phyloP scores from a whole-genome alignment of 2,329 filamentous ascomycete species.

The Dactylellina leptospora region DNA sequence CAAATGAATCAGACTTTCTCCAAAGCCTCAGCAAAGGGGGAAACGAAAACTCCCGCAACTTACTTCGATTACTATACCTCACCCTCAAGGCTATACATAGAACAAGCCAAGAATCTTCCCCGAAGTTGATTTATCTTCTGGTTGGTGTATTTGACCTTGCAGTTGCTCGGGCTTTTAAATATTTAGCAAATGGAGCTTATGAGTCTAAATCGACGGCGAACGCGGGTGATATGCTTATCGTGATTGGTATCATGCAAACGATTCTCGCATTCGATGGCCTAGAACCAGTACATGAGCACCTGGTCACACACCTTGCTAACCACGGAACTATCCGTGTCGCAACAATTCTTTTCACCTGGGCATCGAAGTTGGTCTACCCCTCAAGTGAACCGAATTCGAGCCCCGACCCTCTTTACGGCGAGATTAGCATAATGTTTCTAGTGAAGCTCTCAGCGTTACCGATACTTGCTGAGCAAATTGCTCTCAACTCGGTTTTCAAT shows the following conservation, averaged over 20 bases:
- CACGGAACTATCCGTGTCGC: slow-evolving; percentile 79
- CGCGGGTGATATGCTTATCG: slow-evolving; percentile 82
- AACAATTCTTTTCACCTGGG: slow-evolving; percentile 90
- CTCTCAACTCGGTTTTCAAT: slow-evolving; percentile 82
- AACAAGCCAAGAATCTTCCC: slow-evolving; percentile 58
- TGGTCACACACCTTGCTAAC: slow-evolving; percentile 72
- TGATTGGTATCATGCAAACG: slow-evolving; percentile 88
- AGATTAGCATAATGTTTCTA: slow-evolving; percentile 87
- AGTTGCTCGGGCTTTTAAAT: slow-evolving; percentile 82
- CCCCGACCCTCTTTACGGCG: slow-evolving; percentile 87
- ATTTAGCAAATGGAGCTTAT: slow-evolving; percentile 82
- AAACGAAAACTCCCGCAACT: slow-evolving; percentile 78
- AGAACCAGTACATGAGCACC: slow-evolving; percentile 75
- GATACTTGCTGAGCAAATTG: slow-evolving; percentile 84
- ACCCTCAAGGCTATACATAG: slow-evolving; percentile 72
- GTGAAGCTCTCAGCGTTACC: slow-evolving; percentile 85
- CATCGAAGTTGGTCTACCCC: slow-evolving; percentile 65
- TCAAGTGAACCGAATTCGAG: slow-evolving; percentile 64
- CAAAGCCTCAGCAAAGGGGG: slow-evolving; percentile 65
- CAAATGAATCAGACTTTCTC: slow-evolving; percentile 54
- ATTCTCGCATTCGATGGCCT: slow-evolving; percentile 81
- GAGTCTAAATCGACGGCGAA: slow-evolving; percentile 64
- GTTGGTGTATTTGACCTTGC: slow-evolving; percentile 82
- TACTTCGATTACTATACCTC: slow-evolving; percentile 86
- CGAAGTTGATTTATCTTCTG: slow-evolving; percentile 63